These are phyloP conservation scores for Aspergillus texensis DNA, from an alignment of 2,329 filamentous ascomycete genomes.

Conservation along the genomic window DNA sequence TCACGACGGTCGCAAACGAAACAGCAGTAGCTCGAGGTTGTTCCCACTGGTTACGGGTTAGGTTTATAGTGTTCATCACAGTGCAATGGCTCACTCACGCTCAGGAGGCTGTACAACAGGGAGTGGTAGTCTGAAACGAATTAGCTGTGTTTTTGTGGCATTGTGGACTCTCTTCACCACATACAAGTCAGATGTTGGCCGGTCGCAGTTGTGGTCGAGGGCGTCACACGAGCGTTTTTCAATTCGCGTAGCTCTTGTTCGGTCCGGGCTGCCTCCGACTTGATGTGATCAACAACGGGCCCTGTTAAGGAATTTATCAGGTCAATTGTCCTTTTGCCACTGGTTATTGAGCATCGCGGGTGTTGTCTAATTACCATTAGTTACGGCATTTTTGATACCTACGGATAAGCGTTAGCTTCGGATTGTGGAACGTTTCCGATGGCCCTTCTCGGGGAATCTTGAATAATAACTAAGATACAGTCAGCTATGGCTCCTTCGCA, in stretches of 20 bases:
- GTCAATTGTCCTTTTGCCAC: constrained; percentile 8
- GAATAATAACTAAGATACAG: neutral
- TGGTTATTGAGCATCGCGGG: neutral
- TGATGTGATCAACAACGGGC: constrained; percentile 60
- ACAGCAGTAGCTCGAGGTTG: constrained; percentile 66
- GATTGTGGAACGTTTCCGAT: constrained; percentile 17
- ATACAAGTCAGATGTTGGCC: constrained; percentile 65
- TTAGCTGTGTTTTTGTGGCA: constrained; percentile 6
- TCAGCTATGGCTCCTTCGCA: neutral
- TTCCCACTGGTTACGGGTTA: constrained; percentile 55
- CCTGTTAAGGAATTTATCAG: constrained; percentile 38
- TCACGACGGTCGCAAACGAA: constrained; percentile 58
- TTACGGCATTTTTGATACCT: constrained; percentile 30
- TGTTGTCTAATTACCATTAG: constrained; percentile 25
- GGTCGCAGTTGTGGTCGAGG: constrained; percentile 58
- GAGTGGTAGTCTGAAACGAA: constrained; percentile 62
- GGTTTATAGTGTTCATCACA: constrained; percentile 8
- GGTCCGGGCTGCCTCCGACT: constrained; percentile 59
- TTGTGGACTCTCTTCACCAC: constrained; percentile 24
- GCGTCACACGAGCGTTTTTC: constrained; percentile 56
- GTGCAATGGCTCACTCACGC: constrained; percentile 47
- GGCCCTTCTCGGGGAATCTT: neutral
- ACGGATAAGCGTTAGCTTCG: constrained; percentile 19
- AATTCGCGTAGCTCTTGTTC: constrained; percentile 61
- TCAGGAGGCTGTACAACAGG: constrained; percentile 66